Base-by-base conservation (phyloP, 2,329 filamentous ascomycete species). In the Ophiobolus disseminans region DNA sequence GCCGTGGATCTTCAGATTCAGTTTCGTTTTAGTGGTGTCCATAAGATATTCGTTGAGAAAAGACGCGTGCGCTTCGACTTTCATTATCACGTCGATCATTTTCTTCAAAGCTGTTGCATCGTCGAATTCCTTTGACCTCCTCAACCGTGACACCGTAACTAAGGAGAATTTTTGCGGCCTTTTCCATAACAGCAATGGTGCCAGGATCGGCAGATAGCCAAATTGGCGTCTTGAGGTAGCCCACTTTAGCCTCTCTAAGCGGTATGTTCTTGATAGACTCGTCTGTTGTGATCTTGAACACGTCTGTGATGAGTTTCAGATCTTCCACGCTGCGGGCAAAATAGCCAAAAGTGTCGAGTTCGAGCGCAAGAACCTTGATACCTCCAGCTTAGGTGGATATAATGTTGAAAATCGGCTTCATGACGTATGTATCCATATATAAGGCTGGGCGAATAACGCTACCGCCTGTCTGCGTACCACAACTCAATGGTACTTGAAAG, bases 381-480 rank as follows among this genome's bases (percentile, higher is more conserved):
- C 13, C 14, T 10, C 16, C 2, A 16, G 8, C 13, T 25, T 3
- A 17, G 5, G 22, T 17, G 8, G 36, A 37, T 10, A 37, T 22
- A 13, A 10, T 5, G 14, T 39, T 39, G 36, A 16, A 26, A 3
- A 22, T 7, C n/a, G 36, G 21, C 61, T 87, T 87, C 34, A 86
- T 72, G 0, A 75, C 83, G 47, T 82, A 87, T 3, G 83, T 73
- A 1, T 84, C 84, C 53, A 81, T 85, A 67, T 81, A 88, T 0
- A 82, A 81, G 0, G 74, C 85, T 0, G 85, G 85, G 0, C 84
- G 78, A 31, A 88, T 80, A 0, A 76, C 80, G 42, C 80, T 84
- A 0, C 85, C 85, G 3, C 80, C 82, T 0, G 85, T 88, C 60
- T 88, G 85, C 0, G 84, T 85, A 1, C 84, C 85, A 0, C 88